Evolutionary conservation across 2,329 filamentous ascomycete genomes (phyloP), one percentile per base, ranked within the genome.

Genomic region (Alternaria gaisen): DNA sequence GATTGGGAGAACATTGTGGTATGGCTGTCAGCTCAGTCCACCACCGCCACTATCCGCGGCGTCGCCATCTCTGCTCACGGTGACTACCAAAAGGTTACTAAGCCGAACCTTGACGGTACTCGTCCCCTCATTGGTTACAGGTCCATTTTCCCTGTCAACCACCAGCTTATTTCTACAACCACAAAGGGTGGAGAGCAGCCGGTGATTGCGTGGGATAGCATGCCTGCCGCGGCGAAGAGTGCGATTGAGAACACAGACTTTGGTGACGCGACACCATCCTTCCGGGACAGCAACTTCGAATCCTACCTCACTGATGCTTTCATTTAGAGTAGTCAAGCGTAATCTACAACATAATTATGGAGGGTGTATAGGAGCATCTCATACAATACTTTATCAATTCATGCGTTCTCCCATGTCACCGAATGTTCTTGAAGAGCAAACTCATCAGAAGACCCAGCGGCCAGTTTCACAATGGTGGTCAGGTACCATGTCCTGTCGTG

Each of bases 1-100:
- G 85, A 87, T 67, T 87, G 84, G 85, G 84, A 86, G 65, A 82
- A 82, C n/a, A 76, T 82, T 0, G 81, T 87, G 36, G 79, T 87
- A 26, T 87, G 83, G 83, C 79, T 87, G 0, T 76, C 78, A 0
- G 74, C 75, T 10, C 72, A 77, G 2, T 78, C 77, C 1, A 74
- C 74, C 0, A 70, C 75, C 0, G 79, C 83, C 0, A 82, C 79
- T 1, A 72, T 86, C 30, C 68, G 82, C 1, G 84, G 83, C 22
- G 82, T 86, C 8, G 84, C 84, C 22, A 83, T 84, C 3, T 84
- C 82, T 3, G 84, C 83, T 0, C 84, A 87, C 56, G 84, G 60
- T 22, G 71, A 70, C 5, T 85, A 81, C 76, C 69, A 82, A 18
- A 83, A 82, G 51, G 75, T 41, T 2, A 48, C 62, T 4, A 48